Evolutionary conservation across 345 rosid genomes (phyloP), one percentile per base, ranked within the genome.

Genomic region (Noccaea bulbosa): DNA sequence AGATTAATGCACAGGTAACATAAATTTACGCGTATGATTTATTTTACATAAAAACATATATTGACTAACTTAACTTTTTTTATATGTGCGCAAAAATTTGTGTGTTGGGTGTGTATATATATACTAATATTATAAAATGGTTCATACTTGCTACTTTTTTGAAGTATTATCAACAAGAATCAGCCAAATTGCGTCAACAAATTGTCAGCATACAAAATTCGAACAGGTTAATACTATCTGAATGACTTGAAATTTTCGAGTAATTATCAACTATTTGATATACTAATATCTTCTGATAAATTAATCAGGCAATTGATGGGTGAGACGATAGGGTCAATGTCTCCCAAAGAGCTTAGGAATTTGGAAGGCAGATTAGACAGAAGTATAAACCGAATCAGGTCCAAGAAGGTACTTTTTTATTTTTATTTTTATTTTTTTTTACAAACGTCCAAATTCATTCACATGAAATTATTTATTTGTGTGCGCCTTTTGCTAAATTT

Each of bases 91-190:
- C 22, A 20, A 20, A n/a, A 33, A 0, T 2, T 7, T 15, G 41
- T 55, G 24, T 60, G 30, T 27, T 27, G 30, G 30, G 30, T 27
- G 30, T 27, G 30, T 27, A 4, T 27, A 27, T 22, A 22, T 27
- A 27, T 27, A 34, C 40, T 62, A 62, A 62, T 46, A 46, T 43
- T 5, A 43, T 22, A 24, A 40, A 27, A 27, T 27, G 34, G 20
- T 20, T 12, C 52, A 15, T 53, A 2, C 0, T 34, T 50, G 27
- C 2, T 40, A 0, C 5, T 16, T 30, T 17, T 53, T 62, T 46
- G 55, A 83, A 94, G 99, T 86, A 54, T 77, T 94, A 94, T 76
- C 93, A 87, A 74, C 90, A 92, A 87, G 98, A 94, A 85, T 81
- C 98, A 6, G 82, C 79, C 66, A 91, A 86, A 71, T 80, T 94